Base-by-base conservation (phyloP, 257 asterid genomes). In the Gentiana dahurica region DNA sequence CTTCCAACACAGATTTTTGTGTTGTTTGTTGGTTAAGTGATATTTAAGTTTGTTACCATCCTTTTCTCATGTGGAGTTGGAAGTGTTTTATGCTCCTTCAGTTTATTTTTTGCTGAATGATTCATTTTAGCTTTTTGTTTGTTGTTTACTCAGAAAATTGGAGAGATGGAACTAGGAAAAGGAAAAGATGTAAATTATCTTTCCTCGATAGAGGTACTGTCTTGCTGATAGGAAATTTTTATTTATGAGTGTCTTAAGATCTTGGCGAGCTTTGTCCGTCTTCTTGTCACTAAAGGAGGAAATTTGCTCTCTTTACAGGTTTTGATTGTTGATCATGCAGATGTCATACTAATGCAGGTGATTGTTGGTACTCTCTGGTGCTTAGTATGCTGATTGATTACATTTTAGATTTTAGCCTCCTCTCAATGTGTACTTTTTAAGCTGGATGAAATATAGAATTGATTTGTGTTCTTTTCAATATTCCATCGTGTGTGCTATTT, bases 101-200 rank as follows among this genome's bases (percentile, higher is more conserved):
- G 32, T 10, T 38, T 24, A 36, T 9, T 45, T 58, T 11, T 37
- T 55, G 51, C 41, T 59, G 38, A 49, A 32, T 35, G 48, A 47
- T 57, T 51, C 12, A 37, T 53, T 39, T 58, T 11, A 49, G 50
- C 38, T 32, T 11, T 4, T 58, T 50, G 34, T 51, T 53, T 59
- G 66, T 52, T 51, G 57, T 38, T 72, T 15, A 54, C 72, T 63
- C 83, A 91, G 98, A 91, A 91, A 91, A 85, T 91, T 54, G 93
- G 84, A 70, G 93, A 83, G 70, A 84, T 94, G 36, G 96, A 85
- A 72, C 73, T 48, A 34, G 77, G 59, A 35, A 87, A 83, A 66
- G 98, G 81, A 57, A 87, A 87, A 64, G 95, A 91, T 71, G 79
- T 87, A n/a, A 96, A 91, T 81, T 91, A 82, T 81, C 92, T 91